Conservation (phyloP, 2,329 filamentous ascomycete genomes). For the Neopestalotiopsis clavispora region DNA sequence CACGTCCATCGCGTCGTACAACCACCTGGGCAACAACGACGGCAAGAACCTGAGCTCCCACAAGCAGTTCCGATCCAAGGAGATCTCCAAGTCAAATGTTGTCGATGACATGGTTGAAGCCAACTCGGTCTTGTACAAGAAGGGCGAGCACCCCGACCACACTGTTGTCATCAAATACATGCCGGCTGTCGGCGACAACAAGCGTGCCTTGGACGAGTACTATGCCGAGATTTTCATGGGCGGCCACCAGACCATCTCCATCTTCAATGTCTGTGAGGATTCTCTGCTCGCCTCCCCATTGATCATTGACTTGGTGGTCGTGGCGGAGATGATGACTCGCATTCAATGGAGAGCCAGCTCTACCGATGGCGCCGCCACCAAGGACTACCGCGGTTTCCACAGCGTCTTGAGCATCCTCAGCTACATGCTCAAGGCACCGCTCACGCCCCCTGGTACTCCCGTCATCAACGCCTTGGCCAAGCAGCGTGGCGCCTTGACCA, state of each 20-base stretch:
- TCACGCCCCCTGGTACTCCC: constrained; percentile 92
- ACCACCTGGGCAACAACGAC: constrained; percentile 99
- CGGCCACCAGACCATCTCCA: constrained; percentile 94
- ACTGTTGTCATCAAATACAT: constrained; percentile 99
- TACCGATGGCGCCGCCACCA: constrained; percentile 50
- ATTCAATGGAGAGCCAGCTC: constrained; percentile 83
- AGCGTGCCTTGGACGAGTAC: constrained; percentile 98
- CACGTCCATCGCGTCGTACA: constrained; percentile 98
- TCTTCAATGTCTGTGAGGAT: constrained; percentile 99
- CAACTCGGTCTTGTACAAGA: constrained; percentile 87
- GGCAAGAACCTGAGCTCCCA: constrained; percentile 98
- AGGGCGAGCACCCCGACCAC: constrained; percentile 95
- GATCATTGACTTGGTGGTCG: constrained; percentile 93
- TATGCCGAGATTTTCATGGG: constrained; percentile 99
- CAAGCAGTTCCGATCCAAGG: constrained; percentile 98
- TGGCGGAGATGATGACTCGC: constrained; percentile 98
- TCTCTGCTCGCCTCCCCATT: constrained; percentile 93
- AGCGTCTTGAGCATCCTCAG: constrained; percentile 94
- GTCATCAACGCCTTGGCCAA: constrained; percentile 96
- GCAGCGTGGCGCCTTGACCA: constrained; percentile 91
- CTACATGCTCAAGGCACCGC: constrained; percentile 97
- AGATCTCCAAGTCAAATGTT: constrained; percentile 99
- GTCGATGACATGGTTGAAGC: constrained; percentile 99
- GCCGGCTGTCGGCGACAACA: constrained; percentile 98
- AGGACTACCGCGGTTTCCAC: constrained; percentile 92